Evolutionary conservation across 495 filamentous ascomycete species (phyloP).

Genomic region (Parathielavia hyrcaniae): DNA sequence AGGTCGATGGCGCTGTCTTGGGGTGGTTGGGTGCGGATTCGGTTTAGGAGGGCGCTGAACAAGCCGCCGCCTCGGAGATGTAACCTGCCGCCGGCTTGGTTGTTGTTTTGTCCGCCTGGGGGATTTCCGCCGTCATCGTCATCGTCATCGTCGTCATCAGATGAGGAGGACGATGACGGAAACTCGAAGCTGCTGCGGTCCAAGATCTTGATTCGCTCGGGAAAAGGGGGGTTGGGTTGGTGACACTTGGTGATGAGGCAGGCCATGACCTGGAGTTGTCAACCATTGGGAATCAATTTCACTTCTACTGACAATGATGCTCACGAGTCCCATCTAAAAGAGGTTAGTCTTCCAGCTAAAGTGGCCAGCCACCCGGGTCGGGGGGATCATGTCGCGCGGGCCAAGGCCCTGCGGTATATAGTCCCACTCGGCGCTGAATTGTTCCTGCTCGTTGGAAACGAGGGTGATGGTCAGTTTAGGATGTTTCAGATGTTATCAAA

Average conservation of each 20-base stretch:
- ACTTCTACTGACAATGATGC: too few species aligned
- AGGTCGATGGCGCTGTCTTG: too few species aligned
- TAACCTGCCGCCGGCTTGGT: too few species aligned
- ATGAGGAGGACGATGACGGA: too few species aligned
- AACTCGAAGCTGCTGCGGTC: neutral
- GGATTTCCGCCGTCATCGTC: neutral
- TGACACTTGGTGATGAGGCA: neutral
- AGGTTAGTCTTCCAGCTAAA: neutral
- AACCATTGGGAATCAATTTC: too few species aligned
- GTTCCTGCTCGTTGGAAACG: neutral
- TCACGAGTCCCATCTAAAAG: too few species aligned
- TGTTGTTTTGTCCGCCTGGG: too few species aligned
- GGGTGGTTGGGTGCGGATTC: too few species aligned
- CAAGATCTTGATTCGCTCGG: neutral
- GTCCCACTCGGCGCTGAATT: neutral
- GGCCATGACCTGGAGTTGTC: neutral
- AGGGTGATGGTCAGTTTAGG: too few species aligned
- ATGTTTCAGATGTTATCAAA: too few species aligned
- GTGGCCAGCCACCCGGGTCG: neutral
- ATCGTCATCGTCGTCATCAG: neutral
- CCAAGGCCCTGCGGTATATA: neutral
- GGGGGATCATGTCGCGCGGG: neutral
- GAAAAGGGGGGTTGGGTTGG: neutral
- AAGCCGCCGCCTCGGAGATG: too few species aligned
- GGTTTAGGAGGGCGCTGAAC: too few species aligned